Base-by-base conservation (phyloP, 116 monocot species). In the Iris pallida region DNA sequence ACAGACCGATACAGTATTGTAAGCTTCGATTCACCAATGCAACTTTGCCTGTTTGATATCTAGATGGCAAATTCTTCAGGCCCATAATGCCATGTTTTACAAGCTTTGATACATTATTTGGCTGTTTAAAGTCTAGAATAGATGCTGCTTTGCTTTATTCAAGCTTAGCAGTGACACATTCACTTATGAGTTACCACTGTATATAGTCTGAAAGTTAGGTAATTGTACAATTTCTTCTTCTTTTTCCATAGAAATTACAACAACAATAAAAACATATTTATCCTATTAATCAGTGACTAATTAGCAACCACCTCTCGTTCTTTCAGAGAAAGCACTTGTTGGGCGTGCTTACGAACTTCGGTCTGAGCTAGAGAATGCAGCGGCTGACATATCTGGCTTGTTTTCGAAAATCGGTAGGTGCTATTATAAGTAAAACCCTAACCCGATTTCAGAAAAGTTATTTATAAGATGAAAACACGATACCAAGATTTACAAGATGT, bases 361-460 rank as follows among this genome's bases (percentile, higher is more conserved):
- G 15, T 72, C 83, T 12, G 98, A 90, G 68, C 80, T 98, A 76
- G 93, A 90, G 61, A 86, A 66, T 86, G 82, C 98, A 62, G 88
- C 85, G 71, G 69, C 85, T 9, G 93, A 98, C 78, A 69, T 98
- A 68, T 80, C 78, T 76, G 93, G 85, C 55, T 79, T 98, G 71
- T 98, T 93, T 77, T 85, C 85, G 40, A 98, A 93, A 77, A 90
- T 98, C 80, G 98, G 98, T 98, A 20, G 7, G 85, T 79, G 54
- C 15, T 20, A 70, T 57, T 45, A 53, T 17, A 13, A 56, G 51
- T 68, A 3, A 40, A 14, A 55, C 45, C 3, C 13, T 18, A 6
- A 41, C 4, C 1, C 42, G n/a, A 9, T 44, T 63, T 7, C 54
- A 47, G 16, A 48, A 20, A 55, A n/a, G 55, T 14, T 64, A 12